Base-by-base conservation (phyloP, 2,329 filamentous ascomycete genomes). In the Pseudophaeomoniella oleicola region DNA sequence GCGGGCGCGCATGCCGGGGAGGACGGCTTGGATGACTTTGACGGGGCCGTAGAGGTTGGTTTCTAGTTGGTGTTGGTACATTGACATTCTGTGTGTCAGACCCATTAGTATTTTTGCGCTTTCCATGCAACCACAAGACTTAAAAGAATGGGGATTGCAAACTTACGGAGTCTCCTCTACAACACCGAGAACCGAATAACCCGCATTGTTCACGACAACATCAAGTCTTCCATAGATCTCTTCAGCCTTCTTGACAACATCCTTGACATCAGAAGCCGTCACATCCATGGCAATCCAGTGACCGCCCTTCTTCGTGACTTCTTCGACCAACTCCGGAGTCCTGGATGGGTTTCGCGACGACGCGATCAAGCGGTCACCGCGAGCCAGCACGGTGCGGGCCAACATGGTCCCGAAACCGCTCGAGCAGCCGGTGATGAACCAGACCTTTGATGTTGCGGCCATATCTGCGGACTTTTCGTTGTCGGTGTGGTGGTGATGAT, bases 351-450 rank as follows among this genome's bases (percentile, higher is more conserved):
- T 44, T 19, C 69, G 64, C 1, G 67, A 62, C 0, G 66, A 68
- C 2, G 69, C 70, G 30, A 72, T 53, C 40, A 70, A 69, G 1
- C 51, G 57, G 48, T 73, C 63, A 17, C 66, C 66, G 17, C 58
- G 56, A 2, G 51, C 47, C 4, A 72, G 56, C 2, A 67, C 62
- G 9, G 54, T 46, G 18, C 57, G 46, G 18, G 62, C 60, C 17
- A 72, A 62, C 4, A 55, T 50, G 4, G 54, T 52, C 4, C 70
- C 70, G 40, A 73, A 65, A 35, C 70, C 69, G 13, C 61, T 67
- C 15, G 66, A 67, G 32, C 60, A 60, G 16, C 66, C 69, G 9
- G 62, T 64, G 46, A 73, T 64, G 52, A 74, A 63, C 68, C 70
- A 73, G 18, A 68, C 58, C n/a, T n/a, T n/a, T n/a, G n/a, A n/a